phyloP scores from a whole-genome alignment of 805 yeast genomes.

The Komagataella pastoris region DNA sequence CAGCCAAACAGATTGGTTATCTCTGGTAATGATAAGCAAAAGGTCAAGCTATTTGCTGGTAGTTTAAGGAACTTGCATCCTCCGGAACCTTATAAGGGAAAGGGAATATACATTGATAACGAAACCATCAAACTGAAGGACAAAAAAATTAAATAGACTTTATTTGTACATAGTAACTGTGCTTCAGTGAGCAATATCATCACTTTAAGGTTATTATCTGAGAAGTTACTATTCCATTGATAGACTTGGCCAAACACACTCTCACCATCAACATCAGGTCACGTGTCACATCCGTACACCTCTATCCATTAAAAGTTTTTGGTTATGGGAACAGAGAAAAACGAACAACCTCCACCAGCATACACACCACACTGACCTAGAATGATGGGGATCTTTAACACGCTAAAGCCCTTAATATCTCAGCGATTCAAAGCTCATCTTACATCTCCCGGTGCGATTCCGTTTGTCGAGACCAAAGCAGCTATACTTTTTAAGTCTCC shows the following conservation, averaged over 20 bases:
- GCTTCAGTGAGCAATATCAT: not conserved
- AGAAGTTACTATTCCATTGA: no score
- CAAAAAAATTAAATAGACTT: constrained; percentile 72
- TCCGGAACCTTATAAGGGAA: constrained; percentile 98
- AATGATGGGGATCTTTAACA: not conserved
- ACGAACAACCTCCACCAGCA: not conserved
- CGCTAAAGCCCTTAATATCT: not conserved
- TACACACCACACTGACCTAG: not conserved
- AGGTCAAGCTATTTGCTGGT: constrained; percentile 81
- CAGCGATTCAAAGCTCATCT: constrained; percentile 23
- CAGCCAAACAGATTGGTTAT: constrained; percentile 74
- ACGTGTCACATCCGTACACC: not conserved
- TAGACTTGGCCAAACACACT: no score
- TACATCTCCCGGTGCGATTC: constrained; percentile 37
- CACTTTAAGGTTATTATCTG: not conserved
- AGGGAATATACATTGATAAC: constrained; percentile 85
- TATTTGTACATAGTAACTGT: not conserved
- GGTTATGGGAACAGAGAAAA: not conserved
- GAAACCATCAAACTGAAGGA: constrained; percentile 87
- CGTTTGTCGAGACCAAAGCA: constrained; percentile 29
- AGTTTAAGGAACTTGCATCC: constrained; percentile 75
- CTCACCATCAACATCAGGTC: not conserved
- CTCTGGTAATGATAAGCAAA: constrained; percentile 82
- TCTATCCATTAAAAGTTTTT: not conserved
- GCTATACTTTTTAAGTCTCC: constrained; percentile 53